Evolutionary conservation across 192 early-diverging fungal genomes (phyloP).

Genomic region (Backusella mclennaniae): DNA sequence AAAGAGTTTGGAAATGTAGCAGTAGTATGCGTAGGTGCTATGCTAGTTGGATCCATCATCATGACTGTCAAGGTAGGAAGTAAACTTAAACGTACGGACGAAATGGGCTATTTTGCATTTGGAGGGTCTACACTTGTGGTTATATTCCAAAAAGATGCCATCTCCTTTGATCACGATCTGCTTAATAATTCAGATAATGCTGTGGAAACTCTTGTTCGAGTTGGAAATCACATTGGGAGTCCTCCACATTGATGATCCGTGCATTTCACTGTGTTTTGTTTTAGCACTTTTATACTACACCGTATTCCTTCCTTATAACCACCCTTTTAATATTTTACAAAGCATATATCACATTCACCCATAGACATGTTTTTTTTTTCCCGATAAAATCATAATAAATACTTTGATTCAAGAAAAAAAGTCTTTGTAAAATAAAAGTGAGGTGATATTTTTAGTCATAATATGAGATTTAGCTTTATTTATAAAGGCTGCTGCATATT

Average conservation of each 20-base stretch:
- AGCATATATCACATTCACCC: neutral
- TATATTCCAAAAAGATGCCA: constrained; percentile 60
- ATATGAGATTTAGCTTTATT: neutral
- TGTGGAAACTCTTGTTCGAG: constrained; percentile 63
- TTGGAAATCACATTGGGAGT: constrained; percentile 16
- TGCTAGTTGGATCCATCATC: constrained; percentile 83
- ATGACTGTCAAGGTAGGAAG: constrained; percentile 45
- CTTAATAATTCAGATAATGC: constrained; percentile 58
- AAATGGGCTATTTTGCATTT: constrained; percentile 83
- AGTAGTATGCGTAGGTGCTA: constrained; percentile 72
- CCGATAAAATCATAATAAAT: neutral
- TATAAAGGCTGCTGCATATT: neutral
- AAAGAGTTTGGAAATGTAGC: constrained; percentile 69
- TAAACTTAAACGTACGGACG: constrained; percentile 61
- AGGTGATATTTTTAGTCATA: neutral
- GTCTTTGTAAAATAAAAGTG: neutral
- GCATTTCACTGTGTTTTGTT: neutral
- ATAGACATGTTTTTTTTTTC: neutral
- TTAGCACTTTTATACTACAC: neutral
- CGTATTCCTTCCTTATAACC: neutral
- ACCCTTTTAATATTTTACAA: too few species aligned
- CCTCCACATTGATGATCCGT: neutral
- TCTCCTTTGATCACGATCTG: constrained; percentile 71
- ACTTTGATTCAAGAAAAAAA: neutral
- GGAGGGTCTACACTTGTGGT: constrained; percentile 74